Evolutionary conservation across 352 stramenopile species (phyloP), one percentile per base, ranked within the genome.

Genomic region (Thraustochytrium striatum): DNA sequence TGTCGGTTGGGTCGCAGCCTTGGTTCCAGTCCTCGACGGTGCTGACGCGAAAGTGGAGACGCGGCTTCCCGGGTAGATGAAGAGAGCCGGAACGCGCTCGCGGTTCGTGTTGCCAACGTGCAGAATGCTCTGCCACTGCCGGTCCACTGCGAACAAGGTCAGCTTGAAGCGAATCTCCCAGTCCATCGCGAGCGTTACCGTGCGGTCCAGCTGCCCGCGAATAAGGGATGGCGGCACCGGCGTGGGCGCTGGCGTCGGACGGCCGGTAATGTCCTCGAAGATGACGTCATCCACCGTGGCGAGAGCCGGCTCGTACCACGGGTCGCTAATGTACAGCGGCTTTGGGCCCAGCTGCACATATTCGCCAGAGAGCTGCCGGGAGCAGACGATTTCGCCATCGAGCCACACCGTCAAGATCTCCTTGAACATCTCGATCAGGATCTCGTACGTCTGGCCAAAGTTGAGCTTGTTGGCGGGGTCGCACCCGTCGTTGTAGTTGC

Each of bases 401-500:
- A 75, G 25, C 13, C 25, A 75, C 0, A 75, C 65, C 36, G 61
- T 35, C 21, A 75, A 16, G 19, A 43, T 75, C 16, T 75, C 36
- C 19, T 61, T 25, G 52, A 32, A 75, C 7, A 43, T 32, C 43
- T 75, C 65, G 13, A 75, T 41, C 5, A 30, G 32, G 5, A 75
- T 43, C 25, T 38, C 1, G 65, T 75, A 75, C 11, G 41, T 32
- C 7, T 30, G 11, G 30, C 50, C 41, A 16, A 68, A 39, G 7
- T 65, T 28, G 3, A 75, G 65, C 9, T 55, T 16, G 21, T 58
- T 38, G 5, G 65, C 32, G 0, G 65, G 65, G 25, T 75, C 65
- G 52, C 65, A 75, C 19, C 65, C 65, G 8, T 75, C 65, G 30
- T 75, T 75, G 0, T 19, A 75, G 32, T 41, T 44, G 52, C 39